phyloP scores from a whole-genome alignment of 2,329 filamentous ascomycete species.

The Fusarium mexicanum region DNA sequence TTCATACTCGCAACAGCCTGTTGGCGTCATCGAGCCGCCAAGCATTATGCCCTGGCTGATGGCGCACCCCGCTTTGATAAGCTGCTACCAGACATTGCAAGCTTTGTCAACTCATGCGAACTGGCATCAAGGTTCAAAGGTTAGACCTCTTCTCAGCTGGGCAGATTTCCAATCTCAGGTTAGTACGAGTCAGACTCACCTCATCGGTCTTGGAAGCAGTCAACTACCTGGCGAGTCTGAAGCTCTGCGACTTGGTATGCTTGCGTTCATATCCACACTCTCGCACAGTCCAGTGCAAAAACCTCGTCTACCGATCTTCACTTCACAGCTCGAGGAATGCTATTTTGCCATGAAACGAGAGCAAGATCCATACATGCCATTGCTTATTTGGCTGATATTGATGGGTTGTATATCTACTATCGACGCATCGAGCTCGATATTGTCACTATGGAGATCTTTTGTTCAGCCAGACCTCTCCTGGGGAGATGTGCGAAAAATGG shows the following conservation, averaged over 20 bases:
- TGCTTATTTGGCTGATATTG: neutral
- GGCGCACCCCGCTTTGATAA: rapidly evolving
- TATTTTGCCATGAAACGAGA: rapidly evolving
- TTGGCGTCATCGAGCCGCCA: rapidly evolving
- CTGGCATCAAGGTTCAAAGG: rapidly evolving
- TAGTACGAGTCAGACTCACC: neutral
- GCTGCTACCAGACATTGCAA: neutral
- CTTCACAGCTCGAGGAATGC: neutral
- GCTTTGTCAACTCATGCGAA: neutral
- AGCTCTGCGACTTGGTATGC: neutral
- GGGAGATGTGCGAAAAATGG: rapidly evolving
- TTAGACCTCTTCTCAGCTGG: neutral
- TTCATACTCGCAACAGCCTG: rapidly evolving
- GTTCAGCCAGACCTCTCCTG: rapidly evolving
- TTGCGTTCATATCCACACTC: neutral
- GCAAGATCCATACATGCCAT: rapidly evolving
- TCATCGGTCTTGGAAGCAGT: neutral
- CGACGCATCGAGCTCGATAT: rapidly evolving
- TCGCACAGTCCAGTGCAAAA: neutral
- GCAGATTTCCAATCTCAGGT: neutral
- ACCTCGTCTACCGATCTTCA: neutral
- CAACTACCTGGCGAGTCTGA: neutral
- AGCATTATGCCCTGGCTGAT: rapidly evolving
- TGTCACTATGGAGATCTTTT: rapidly evolving
- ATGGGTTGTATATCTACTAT: neutral